phyloP scores from a whole-genome alignment of 176 grass and related monocot species.

The Ananas comosus region DNA sequence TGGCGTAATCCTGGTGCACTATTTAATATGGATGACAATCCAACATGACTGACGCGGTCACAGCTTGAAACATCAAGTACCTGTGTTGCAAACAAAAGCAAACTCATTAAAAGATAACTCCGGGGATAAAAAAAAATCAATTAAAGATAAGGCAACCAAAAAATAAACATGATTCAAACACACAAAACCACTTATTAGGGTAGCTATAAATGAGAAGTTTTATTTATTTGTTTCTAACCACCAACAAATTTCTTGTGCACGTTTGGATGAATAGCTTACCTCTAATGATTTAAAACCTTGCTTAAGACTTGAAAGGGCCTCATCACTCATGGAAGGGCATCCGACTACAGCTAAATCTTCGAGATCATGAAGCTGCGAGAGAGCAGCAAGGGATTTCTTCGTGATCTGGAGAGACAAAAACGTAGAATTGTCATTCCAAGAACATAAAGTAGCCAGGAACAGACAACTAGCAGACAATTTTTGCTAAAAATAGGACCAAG shows the following conservation, averaged over 20 bases:
- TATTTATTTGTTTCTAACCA: no score
- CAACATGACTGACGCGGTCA: constrained; percentile 40
- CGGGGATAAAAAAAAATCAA: not conserved
- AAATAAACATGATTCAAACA: no score
- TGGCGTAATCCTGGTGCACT: constrained; percentile 36
- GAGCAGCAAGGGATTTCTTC: constrained; percentile 41
- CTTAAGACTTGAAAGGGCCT: constrained; percentile 30
- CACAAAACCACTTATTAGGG: not conserved
- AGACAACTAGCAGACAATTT: constrained; percentile 8
- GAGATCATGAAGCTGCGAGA: constrained; percentile 58
- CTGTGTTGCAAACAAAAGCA: constrained; percentile 29
- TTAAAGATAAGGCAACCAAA: no score
- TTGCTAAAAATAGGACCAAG: not conserved
- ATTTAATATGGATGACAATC: constrained; percentile 38
- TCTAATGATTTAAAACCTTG: constrained; percentile 57
- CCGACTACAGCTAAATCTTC: constrained; percentile 46
- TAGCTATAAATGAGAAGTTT: not conserved
- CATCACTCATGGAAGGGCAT: constrained; percentile 60
- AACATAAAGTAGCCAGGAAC: constrained; percentile 7
- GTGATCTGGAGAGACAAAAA: constrained; percentile 39
- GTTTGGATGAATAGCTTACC: constrained; percentile 25
- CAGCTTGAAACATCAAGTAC: constrained; percentile 74
- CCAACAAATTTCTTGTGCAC: no score
- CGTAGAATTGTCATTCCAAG: not conserved
- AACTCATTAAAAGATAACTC: not conserved